These are phyloP conservation scores for Gossypium raimondii DNA, from an alignment of 345 rosid species.

Conservation along the genomic window DNA sequence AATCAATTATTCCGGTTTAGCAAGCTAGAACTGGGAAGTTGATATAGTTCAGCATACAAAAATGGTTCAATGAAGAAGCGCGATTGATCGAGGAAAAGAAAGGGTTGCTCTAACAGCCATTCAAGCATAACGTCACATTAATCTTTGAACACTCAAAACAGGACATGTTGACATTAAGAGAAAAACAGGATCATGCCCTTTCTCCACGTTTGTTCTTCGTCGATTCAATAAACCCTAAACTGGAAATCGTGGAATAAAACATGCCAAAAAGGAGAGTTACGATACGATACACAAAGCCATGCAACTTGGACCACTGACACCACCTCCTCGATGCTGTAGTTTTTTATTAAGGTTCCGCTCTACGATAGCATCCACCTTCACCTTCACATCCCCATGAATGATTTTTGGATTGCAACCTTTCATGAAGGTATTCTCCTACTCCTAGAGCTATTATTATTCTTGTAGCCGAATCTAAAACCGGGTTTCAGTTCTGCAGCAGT, in stretches of 20 bases:
- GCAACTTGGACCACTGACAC: conserved; percentile 91
- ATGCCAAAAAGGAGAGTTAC: not conserved
- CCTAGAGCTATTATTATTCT: too few relatives aligned
- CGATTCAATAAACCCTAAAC: not conserved
- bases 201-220: not conserved
- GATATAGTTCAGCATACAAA: too few relatives aligned
- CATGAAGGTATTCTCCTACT: too few relatives aligned
- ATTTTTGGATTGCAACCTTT: too few relatives aligned
- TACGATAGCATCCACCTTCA: conserved; percentile 69
- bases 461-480: too few relatives aligned
- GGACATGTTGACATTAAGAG: not conserved
- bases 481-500: too few relatives aligned
- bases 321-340: conserved; percentile 56
- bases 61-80: too few relatives aligned
- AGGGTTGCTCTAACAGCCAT: too few relatives aligned
- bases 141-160: not conserved
- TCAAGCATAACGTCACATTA: not conserved
- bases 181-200: not conserved
- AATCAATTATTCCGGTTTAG: too few relatives aligned
- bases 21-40: too few relatives aligned
- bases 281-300: conserved; percentile 40
- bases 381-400: conserved; percentile 35
- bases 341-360: conserved; percentile 56
- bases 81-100: too few relatives aligned
- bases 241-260: not conserved